Evolutionary conservation across 2,329 filamentous ascomycete species (phyloP), one percentile per base, ranked within the genome.

Genomic region (Capronia epimyces): DNA sequence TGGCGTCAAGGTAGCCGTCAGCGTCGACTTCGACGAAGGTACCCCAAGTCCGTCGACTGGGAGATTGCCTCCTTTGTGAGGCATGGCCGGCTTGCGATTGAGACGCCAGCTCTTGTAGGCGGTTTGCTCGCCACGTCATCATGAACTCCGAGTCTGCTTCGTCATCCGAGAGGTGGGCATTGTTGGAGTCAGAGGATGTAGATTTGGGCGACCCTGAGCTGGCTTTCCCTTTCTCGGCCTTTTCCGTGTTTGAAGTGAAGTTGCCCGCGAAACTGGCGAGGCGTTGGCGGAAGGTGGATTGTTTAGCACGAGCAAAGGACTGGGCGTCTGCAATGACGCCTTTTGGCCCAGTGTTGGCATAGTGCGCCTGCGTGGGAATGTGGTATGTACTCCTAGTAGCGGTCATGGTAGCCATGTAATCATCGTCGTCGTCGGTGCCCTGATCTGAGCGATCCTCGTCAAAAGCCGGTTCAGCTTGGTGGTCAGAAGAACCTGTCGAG

Each of bases 1-100:
- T 89, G 49, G 91, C 90, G 68, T 97, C 90, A n/a, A 98, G 78
- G 64, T 95, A 98, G 15, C 90, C 93, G 58, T 86, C 75, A 6
- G 89, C 91, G 73, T 97, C 90, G 1, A 97, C 93, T 52, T 82
- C 79, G 55, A 90, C 85, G 56, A 97, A 73, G 10, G 78, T 80
- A 18, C 93, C 93, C 66, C 86, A 97, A 51, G 84, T 76, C 58
- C 87, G 76, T 57, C 86, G 80, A 62, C 84, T 89, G 1, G 89
- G 88, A 66, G 84, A 91, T 46, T 59, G 56, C 43, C 40, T 50
- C 20, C 49, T 43, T 10, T 55, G 55, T 3, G 36, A 34, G 13
- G 29, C 34, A 16, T 47, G 42, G 20, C 47, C 21, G n/a, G 51
- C 32, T 76, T 86, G 55, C 78, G 77, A 43, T 82, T 75, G 60